phyloP scores from a whole-genome alignment of 2,329 filamentous ascomycete genomes.

The Cytospora schulzeri region DNA sequence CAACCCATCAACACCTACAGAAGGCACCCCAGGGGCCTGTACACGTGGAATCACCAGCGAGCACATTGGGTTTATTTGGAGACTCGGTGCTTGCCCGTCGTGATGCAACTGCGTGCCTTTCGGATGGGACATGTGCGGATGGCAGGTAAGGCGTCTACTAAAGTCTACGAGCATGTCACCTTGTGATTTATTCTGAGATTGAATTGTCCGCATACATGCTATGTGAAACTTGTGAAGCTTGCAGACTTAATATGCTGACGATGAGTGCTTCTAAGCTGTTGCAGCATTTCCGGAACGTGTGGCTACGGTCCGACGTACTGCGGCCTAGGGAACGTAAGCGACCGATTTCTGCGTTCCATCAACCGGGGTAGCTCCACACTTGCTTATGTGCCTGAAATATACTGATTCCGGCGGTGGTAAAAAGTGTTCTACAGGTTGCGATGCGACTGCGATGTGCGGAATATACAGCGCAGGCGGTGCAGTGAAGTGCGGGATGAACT shows the following conservation, averaged over 20 bases:
- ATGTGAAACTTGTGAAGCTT: too few species aligned
- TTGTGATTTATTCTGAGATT: neutral
- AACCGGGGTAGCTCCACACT: neutral
- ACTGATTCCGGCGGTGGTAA: neutral
- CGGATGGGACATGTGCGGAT: neutral
- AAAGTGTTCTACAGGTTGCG: constrained; percentile 11
- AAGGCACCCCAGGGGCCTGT: neutral
- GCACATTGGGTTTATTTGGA: neutral
- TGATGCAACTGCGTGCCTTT: neutral
- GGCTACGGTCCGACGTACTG: constrained; percentile 24
- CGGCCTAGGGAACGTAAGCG: constrained; percentile 21
- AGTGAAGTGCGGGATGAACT: constrained; percentile 34
- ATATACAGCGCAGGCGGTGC: constrained; percentile 28
- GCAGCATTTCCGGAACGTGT: constrained; percentile 15
- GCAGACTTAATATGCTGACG: too few species aligned
- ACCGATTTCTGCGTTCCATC: neutral
- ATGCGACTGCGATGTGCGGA: constrained; percentile 39
- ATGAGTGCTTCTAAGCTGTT: too few species aligned
- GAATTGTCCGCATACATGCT: neutral
- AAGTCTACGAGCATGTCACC: neutral
- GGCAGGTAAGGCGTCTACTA: neutral
- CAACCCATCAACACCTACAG: neutral
- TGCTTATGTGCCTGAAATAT: neutral
- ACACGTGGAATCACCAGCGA: neutral
- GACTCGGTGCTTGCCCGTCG: neutral